Percentiles rank a stretch among this genome's conserved stretches.
phyloP scores from a whole-genome alignment of 768 basidiomycete genomes.

The Antrodiella citrinella region DNA sequence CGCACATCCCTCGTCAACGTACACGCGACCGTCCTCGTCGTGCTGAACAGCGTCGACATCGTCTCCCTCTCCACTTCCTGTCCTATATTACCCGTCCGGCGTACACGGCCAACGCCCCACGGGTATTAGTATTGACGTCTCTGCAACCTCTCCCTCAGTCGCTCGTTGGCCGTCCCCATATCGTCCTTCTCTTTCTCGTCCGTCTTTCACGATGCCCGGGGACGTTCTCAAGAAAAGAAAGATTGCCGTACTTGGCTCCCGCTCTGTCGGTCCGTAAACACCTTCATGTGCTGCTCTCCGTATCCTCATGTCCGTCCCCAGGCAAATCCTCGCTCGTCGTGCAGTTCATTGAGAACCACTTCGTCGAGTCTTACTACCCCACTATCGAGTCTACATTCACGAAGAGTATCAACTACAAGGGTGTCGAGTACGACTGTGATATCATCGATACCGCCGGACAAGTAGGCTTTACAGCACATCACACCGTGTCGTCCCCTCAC shows the following conservation, averaged over 20 bases:
- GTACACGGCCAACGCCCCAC: neutral
- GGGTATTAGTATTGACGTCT: neutral
- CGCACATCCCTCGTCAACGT: neutral
- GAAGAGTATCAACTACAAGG: conserved; percentile 82
- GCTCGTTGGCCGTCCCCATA: conserved; percentile 6
- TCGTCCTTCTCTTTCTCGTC: conserved; percentile 7
- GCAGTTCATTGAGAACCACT: conserved; percentile 90
- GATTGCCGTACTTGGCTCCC: conserved; percentile 81
- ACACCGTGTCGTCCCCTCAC: conserved; percentile 2
- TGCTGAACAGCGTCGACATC: neutral
- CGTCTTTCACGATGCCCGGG: conserved; percentile 21
- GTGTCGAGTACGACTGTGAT: conserved; percentile 90
- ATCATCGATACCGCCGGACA: conserved; percentile 98
- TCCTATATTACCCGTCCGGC: too few species aligned
- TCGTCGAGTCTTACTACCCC: conserved; percentile 90
- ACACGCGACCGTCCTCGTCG: neutral
- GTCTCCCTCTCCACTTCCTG: neutral
- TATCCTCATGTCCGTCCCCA: conserved; percentile 24
- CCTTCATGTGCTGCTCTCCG: conserved; percentile 13
- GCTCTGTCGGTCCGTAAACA: conserved; percentile 69
- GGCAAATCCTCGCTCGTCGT: conserved; percentile 92
- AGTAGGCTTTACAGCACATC: conserved; percentile 37
- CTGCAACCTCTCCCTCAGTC: too few species aligned
- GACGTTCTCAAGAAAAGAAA: conserved; percentile 68
- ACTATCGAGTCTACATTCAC: conserved; percentile 87